phyloP scores from a whole-genome alignment of 2,329 filamentous ascomycete species.

The Fusarium oxysporum region DNA sequence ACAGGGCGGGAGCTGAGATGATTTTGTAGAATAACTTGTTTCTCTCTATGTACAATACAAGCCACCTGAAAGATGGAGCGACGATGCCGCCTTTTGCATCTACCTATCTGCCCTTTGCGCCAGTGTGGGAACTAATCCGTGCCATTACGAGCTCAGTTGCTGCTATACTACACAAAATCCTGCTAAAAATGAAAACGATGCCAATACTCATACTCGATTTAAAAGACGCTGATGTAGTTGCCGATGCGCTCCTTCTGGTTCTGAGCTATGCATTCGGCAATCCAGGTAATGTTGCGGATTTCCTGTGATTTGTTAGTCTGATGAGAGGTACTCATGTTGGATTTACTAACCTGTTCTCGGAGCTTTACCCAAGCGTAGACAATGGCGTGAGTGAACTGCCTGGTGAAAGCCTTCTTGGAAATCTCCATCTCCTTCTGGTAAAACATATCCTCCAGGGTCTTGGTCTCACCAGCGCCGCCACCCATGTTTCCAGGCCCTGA shows the following conservation, averaged over 20 bases:
- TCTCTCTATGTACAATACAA: constrained; percentile 64
- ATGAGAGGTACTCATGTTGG: constrained; percentile 1
- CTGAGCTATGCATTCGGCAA: constrained; percentile 98
- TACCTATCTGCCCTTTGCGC: constrained; percentile 49
- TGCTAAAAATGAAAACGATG: constrained; percentile 46
- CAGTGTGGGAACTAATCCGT: constrained; percentile 48
- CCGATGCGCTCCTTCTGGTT: constrained; percentile 99
- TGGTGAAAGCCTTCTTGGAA: constrained; percentile 92
- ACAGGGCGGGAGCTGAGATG: constrained; percentile 20
- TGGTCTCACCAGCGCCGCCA: constrained; percentile 81
- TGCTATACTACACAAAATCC: constrained; percentile 59
- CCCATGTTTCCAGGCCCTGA: constrained; percentile 86
- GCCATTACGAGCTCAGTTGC: constrained; percentile 53
- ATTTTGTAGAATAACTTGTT: constrained; percentile 58
- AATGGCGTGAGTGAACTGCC: constrained; percentile 94
- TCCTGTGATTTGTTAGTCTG: constrained; percentile 70
- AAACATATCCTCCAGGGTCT: constrained; percentile 96
- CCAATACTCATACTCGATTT: constrained; percentile 48
- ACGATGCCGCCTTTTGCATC: constrained; percentile 45
- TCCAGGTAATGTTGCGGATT: constrained; percentile 99
- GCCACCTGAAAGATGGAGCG: constrained; percentile 47
- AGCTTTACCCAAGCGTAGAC: constrained; percentile 99
- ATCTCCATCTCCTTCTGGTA: constrained; percentile 99
- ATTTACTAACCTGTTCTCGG: constrained; percentile 84
- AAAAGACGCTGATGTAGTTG: constrained; percentile 99